Percentiles rank a stretch among this genome's conserved stretches.
Evolutionary conservation across 768 basidiomycete species (phyloP).

Genomic region (Porphyrellus cyaneotinctus): DNA sequence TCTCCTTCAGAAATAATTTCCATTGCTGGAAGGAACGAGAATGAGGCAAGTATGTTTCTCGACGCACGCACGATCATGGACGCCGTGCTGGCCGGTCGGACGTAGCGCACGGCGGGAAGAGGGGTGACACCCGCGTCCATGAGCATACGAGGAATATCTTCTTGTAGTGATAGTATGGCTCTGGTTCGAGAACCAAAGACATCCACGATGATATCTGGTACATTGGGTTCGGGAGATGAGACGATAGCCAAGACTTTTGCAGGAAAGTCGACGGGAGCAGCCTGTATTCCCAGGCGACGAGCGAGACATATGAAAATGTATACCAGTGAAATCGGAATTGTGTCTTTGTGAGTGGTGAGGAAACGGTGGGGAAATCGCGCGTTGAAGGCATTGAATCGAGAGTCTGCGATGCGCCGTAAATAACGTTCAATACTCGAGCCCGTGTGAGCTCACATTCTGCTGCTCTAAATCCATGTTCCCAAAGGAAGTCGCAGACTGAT

Average conservation of each 20-base stretch:
- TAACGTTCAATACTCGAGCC: background rate
- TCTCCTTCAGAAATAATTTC: slow-evolving; percentile 30
- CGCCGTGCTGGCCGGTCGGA: slow-evolving; percentile 29
- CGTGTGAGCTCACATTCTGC: slow-evolving; percentile 34
- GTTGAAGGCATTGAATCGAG: slow-evolving; percentile 40
- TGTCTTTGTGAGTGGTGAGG: slow-evolving; percentile 43
- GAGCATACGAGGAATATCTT: slow-evolving; percentile 35
- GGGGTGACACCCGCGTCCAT: slow-evolving; percentile 24
- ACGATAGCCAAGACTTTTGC: slow-evolving; percentile 52
- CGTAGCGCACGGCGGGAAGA: slow-evolving; percentile 13
- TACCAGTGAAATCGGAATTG: slow-evolving; percentile 58
- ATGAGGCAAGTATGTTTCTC: slow-evolving; percentile 37
- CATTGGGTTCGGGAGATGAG: slow-evolving; percentile 32
- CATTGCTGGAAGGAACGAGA: slow-evolving; percentile 19
- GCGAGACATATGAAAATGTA: slow-evolving; percentile 55
- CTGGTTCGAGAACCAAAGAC: slow-evolving; percentile 39
- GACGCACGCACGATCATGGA: slow-evolving; percentile 41
- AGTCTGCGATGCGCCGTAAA: slow-evolving; percentile 22
- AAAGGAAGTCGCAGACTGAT: slow-evolving; percentile 50
- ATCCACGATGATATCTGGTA: slow-evolving; percentile 43
- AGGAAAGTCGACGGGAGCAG: slow-evolving; percentile 56
- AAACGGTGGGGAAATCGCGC: slow-evolving; percentile 61
- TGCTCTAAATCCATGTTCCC: slow-evolving; percentile 43
- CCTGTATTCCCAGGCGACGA: slow-evolving; percentile 46
- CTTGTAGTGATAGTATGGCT: slow-evolving; percentile 33